A percentile compares a stretch with the other conserved stretches of the same genome.
These are phyloP conservation scores for Naganishia cerealis DNA, from an alignment of 1,284 basidiomycete genomes.

Conservation along the genomic window DNA sequence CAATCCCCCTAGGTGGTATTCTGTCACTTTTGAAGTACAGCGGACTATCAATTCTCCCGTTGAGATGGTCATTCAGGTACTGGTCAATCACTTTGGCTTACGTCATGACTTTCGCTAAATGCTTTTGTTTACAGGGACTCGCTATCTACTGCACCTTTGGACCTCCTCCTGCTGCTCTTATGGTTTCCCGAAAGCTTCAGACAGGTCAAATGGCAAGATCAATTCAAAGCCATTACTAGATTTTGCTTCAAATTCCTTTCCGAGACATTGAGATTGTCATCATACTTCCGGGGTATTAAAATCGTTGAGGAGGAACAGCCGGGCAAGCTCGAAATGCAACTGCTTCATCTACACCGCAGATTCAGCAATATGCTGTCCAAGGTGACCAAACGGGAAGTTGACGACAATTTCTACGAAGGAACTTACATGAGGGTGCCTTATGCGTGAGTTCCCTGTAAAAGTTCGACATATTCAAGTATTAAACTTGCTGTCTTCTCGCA, in stretches of 20 bases:
- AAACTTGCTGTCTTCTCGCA: not conserved
- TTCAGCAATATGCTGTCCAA: slow-evolving; percentile 11
- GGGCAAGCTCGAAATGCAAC: slow-evolving; percentile 22
- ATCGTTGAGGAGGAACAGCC: slow-evolving; percentile 26
- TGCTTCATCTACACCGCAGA: slow-evolving; percentile 18
- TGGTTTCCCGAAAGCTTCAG: slow-evolving; percentile 21
- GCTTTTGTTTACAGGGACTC: slow-evolving; percentile 21
- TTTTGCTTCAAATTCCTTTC: slow-evolving; percentile 29
- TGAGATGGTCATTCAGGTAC: slow-evolving; percentile 34
- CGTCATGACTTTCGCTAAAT: not conserved
- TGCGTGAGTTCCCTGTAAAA: slow-evolving; percentile 13
- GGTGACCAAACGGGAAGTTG: slow-evolving; percentile 6
- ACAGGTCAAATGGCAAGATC: slow-evolving; percentile 5
- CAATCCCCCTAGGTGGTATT: slow-evolving; percentile 31
- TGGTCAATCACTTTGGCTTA: not conserved
- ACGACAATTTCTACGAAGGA: slow-evolving; percentile 14
- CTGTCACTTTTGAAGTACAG: slow-evolving; percentile 19
- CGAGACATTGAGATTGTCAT: slow-evolving; percentile 27
- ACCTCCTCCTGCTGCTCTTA: slow-evolving; percentile 27
- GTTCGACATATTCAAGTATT: no score
- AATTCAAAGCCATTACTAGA: slow-evolving; percentile 18
- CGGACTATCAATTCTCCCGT: slow-evolving; percentile 22
- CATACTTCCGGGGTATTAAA: slow-evolving; percentile 33
- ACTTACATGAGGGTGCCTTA: slow-evolving; percentile 34
- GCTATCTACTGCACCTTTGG: slow-evolving; percentile 27